phyloP scores from a whole-genome alignment of 495 filamentous ascomycete species.

The Aspergillus sclerotiicarbonarius region DNA sequence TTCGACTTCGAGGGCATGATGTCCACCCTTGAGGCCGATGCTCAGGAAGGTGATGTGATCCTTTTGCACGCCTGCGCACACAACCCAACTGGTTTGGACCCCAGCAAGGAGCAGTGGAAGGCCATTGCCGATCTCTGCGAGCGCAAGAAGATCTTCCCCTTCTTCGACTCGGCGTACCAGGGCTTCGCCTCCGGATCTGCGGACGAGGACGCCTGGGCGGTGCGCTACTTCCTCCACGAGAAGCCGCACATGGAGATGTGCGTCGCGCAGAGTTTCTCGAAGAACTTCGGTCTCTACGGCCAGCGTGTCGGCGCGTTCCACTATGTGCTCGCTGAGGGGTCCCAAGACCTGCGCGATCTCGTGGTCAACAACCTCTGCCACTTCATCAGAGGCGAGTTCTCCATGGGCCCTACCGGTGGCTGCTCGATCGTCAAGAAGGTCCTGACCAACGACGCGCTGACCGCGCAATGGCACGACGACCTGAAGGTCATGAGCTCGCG shows the following conservation, averaged over 20 bases:
- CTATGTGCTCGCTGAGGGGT: slow-evolving; percentile 36
- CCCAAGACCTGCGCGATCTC: slow-evolving; percentile 33
- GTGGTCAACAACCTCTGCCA: slow-evolving; percentile 45
- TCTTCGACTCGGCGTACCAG: slow-evolving; percentile 58
- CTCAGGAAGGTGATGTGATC: slow-evolving; percentile 43
- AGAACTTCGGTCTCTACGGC: slow-evolving; percentile 57
- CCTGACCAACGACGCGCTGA: slow-evolving; percentile 37
- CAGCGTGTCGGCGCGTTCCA: slow-evolving; percentile 52
- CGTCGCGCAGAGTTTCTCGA: slow-evolving; percentile 53
- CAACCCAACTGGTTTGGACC: slow-evolving; percentile 56
- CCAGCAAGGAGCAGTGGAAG: slow-evolving; percentile 52
- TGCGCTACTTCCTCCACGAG: slow-evolving; percentile 52
- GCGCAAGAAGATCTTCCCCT: slow-evolving; percentile 51
- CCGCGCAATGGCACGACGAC: slow-evolving; percentile 48
- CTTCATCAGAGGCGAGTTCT: slow-evolving; percentile 48
- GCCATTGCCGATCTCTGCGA: slow-evolving; percentile 50
- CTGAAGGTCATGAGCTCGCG: slow-evolving; percentile 52
- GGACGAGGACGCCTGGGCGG: slow-evolving; percentile 53
- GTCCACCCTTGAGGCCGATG: slow-evolving; percentile 40
- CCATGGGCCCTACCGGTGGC: slow-evolving; percentile 48
- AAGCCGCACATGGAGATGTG: slow-evolving; percentile 51
- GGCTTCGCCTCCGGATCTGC: slow-evolving; percentile 55
- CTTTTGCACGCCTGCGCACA: slow-evolving; percentile 55
- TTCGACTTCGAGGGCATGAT: slow-evolving; percentile 50
- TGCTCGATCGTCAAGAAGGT: slow-evolving; percentile 51